phyloP scores from a whole-genome alignment of 2,329 filamentous ascomycete genomes.

The Aspergillus sp. region DNA sequence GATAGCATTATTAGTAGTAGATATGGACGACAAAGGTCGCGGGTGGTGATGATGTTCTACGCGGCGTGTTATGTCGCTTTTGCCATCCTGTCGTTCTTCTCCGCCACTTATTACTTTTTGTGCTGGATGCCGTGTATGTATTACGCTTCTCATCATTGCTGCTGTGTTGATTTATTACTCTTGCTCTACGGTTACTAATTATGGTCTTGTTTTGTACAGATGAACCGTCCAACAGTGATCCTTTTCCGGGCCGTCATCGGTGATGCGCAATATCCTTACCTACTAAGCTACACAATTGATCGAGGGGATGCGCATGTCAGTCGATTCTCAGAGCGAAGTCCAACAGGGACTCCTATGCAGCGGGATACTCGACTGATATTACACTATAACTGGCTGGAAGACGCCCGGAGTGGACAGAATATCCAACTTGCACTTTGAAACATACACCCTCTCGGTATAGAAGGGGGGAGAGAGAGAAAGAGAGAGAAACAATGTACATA shows the following conservation, averaged over 20 bases:
- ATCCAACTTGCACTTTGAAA: too few species aligned
- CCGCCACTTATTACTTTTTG: conserved; percentile 7
- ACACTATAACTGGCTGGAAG: too few species aligned
- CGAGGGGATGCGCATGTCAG: too few species aligned
- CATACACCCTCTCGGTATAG: too few species aligned
- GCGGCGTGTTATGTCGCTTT: conserved; percentile 10
- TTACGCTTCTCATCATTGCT: neutral
- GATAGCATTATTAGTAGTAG: neutral
- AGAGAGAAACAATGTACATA: too few species aligned
- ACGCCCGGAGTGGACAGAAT: too few species aligned
- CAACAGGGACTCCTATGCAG: too few species aligned
- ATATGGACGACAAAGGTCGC: neutral
- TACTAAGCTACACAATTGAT: neutral
- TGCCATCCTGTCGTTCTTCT: conserved; percentile 9
- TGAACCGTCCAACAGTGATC: neutral
- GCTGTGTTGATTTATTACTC: neutral
- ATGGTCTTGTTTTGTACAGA: neutral
- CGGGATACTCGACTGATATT: too few species aligned
- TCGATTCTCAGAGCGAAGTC: neutral
- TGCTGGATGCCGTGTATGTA: conserved; percentile 6
- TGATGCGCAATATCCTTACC: neutral
- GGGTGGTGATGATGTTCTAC: conserved; percentile 4
- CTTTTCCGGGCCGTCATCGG: neutral
- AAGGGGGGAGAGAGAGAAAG: too few species aligned
- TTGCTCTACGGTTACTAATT: neutral